Base-by-base conservation (phyloP, 108 stramenopile genomes). In the Licmophora abbreviata region DNA sequence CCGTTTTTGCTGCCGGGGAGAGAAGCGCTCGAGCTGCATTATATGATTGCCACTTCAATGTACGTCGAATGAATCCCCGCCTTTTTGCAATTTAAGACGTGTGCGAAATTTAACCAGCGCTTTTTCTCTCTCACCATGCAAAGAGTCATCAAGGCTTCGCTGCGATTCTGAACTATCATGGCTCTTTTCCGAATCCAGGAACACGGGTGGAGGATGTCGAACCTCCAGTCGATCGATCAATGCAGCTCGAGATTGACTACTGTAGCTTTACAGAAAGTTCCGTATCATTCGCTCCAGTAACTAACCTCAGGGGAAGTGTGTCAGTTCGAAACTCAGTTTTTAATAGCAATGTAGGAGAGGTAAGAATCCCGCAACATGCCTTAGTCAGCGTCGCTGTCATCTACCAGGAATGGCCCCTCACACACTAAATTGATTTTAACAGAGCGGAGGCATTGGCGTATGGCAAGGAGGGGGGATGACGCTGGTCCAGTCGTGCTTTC, bases 361-460 rank as follows among this genome's bases (percentile, higher is more conserved):
- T 44, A n/a, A 21, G 22, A 8, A 8, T 44, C 8, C 20, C 43
- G 8, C 12, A n/a, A 14, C 15, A 21, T 18, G 17, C 43, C 7
- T 21, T 21, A n/a, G 8, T 44, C 12, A 44, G 22, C 8, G 43
- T n/a, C 9, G 22, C 43, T 15, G 15, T 44, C 17, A 14, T 17
- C 8, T 8, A 21, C 15, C 8, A 8, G 8, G 22, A 44, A 8
- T 44, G 43, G 8, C 8, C 15, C 8, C 22, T 44, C 15, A 44
- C 20, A n/a, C 7, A 8, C 43, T 21, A 44, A n/a, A 44, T 8
- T 17, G 43, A 21, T 8, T 18, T 17, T 21, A 21, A 4, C 18
- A 40, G 38, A 40, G 38, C 5, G 48, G 48, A 18, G 48, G 30
- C 11, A 31, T 50, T 21, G 48, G 48, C 11, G 48, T 31, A 17